These are phyloP conservation scores for Candida saitoana DNA, from an alignment of 805 yeast genomes.

Conservation along the genomic window DNA sequence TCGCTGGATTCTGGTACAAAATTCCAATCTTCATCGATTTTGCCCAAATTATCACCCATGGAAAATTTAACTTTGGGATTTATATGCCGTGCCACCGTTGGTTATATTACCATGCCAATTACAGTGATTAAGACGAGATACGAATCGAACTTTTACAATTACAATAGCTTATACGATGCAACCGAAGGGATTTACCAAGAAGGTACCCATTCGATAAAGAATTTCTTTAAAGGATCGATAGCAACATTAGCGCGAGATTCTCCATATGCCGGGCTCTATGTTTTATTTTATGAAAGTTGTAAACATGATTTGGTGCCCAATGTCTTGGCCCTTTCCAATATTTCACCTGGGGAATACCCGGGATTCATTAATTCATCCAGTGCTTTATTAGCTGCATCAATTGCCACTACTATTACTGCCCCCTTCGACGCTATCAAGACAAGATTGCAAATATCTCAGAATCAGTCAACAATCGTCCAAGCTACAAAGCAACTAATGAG, in stretches of 20 bases:
- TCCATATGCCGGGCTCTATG: constrained; percentile 93
- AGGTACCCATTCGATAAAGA: constrained; percentile 39
- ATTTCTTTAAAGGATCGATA: constrained; percentile 82
- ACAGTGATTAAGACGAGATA: constrained; percentile 86
- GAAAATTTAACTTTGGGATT: constrained; percentile 79
- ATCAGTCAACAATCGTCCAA: constrained; percentile 37
- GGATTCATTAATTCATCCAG: constrained; percentile 65
- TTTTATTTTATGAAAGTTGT: constrained; percentile 74
- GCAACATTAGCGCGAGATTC: constrained; percentile 90
- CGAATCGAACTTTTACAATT: constrained; percentile 75
- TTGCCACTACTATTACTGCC: constrained; percentile 83
- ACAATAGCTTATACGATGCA: constrained; percentile 62
- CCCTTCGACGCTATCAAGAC: constrained; percentile 96
- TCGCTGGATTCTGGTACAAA: constrained; percentile 3
- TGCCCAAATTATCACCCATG: constrained; percentile 68
- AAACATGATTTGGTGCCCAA: constrained; percentile 54
- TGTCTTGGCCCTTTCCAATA: constrained; percentile 18
- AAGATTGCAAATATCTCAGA: constrained; percentile 67
- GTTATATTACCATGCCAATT: constrained; percentile 88
- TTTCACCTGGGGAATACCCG: constrained; percentile 19
- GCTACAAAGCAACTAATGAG: constrained; percentile 39
- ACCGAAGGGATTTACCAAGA: constrained; percentile 47
- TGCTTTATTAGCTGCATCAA: constrained; percentile 74
- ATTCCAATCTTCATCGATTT: constrained; percentile 13
- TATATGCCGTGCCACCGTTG: constrained; percentile 73